Percentiles rank a stretch among this genome's conserved stretches.
Conservation (phyloP, 805 yeast species). For the Lipomyces lipofer region DNA sequence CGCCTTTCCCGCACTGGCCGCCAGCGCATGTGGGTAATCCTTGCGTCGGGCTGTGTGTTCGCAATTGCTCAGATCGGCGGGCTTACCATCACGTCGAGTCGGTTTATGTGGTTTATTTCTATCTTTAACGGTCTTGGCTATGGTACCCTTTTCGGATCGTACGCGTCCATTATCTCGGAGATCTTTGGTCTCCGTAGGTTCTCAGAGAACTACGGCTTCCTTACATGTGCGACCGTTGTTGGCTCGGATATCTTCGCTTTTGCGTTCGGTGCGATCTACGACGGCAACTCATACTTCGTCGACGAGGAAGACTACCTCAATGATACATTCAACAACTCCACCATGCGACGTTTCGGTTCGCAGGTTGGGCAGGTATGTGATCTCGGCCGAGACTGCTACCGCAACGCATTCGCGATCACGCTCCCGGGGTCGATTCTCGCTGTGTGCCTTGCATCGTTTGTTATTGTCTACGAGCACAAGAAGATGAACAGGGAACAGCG, state of each 20-base stretch:
- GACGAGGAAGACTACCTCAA: slow-evolving; percentile 15
- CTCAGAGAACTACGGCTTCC: slow-evolving; percentile 72
- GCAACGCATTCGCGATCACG: slow-evolving; percentile 28
- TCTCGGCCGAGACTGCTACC: slow-evolving; percentile 26
- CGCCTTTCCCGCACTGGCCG: slow-evolving; percentile 49
- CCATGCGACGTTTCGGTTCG: slow-evolving; percentile 23
- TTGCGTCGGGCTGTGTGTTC: slow-evolving; percentile 53
- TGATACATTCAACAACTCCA: slow-evolving; percentile 12
- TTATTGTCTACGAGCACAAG: slow-evolving; percentile 17
- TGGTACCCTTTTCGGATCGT: slow-evolving; percentile 69
- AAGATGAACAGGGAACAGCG: background rate
- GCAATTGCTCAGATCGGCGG: slow-evolving; percentile 55
- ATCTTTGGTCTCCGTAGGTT: slow-evolving; percentile 67
- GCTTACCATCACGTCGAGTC: slow-evolving; percentile 40
- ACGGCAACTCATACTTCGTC: slow-evolving; percentile 42
- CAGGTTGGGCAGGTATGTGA: slow-evolving; percentile 30
- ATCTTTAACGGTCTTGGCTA: slow-evolving; percentile 66
- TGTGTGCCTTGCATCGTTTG: slow-evolving; percentile 10
- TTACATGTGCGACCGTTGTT: too few species aligned
- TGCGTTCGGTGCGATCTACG: slow-evolving; percentile 65
- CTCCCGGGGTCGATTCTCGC: slow-evolving; percentile 26
- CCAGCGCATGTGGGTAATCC: slow-evolving; percentile 56
- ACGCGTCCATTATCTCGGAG: slow-evolving; percentile 77
- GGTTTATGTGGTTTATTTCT: slow-evolving; percentile 52
- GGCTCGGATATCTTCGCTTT: slow-evolving; percentile 57